phyloP scores from a whole-genome alignment of 2,329 filamentous ascomycete species.

The Penicillium sp. region DNA sequence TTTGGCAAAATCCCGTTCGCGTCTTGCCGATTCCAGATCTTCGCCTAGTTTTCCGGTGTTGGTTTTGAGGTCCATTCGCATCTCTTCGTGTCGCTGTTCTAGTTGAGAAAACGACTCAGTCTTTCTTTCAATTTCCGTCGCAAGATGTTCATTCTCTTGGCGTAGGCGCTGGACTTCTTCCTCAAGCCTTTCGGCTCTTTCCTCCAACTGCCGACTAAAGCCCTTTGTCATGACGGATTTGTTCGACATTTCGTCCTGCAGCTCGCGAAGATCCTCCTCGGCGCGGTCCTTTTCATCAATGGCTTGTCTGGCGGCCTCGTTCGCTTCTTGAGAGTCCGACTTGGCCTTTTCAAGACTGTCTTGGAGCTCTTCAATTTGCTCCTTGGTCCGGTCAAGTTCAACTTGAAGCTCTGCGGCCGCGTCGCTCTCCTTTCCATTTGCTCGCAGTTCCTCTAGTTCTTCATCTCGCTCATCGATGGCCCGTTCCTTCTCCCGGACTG shows the following conservation, averaged over 20 bases:
- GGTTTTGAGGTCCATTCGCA: conserved; percentile 44
- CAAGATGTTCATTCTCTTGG: conserved; percentile 50
- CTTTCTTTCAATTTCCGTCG: conserved; percentile 51
- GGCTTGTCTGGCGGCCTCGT: conserved; percentile 54
- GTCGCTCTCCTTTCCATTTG: conserved; percentile 47
- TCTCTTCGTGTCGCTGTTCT: conserved; percentile 53
- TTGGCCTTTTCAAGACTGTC: conserved; percentile 44
- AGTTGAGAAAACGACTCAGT: conserved; percentile 49
- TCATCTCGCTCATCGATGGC: conserved; percentile 75
- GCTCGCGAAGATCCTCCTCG: conserved; percentile 61
- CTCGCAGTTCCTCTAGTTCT: conserved; percentile 60
- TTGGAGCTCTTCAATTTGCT: conserved; percentile 51
- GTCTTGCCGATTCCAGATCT: conserved; percentile 47
- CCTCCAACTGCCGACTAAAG: conserved; percentile 74
- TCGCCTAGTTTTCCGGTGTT: conserved; percentile 46
- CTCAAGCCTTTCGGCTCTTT: conserved; percentile 69
- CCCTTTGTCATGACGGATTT: conserved; percentile 78
- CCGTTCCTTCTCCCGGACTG: conserved; percentile 75
- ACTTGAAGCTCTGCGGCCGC: conserved; percentile 54
- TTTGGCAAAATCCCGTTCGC: conserved; percentile 52
- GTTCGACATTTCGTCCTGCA: conserved; percentile 78
- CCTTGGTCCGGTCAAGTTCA: conserved; percentile 51
- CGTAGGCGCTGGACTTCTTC: conserved; percentile 63
- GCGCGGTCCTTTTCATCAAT: conserved; percentile 56
- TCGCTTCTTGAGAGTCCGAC: conserved; percentile 42